A percentile compares a stretch with the other conserved stretches of the same genome.
Conservation (phyloP, 2,329 filamentous ascomycete genomes). For the Immersiporthe knoxdaviesiana region DNA sequence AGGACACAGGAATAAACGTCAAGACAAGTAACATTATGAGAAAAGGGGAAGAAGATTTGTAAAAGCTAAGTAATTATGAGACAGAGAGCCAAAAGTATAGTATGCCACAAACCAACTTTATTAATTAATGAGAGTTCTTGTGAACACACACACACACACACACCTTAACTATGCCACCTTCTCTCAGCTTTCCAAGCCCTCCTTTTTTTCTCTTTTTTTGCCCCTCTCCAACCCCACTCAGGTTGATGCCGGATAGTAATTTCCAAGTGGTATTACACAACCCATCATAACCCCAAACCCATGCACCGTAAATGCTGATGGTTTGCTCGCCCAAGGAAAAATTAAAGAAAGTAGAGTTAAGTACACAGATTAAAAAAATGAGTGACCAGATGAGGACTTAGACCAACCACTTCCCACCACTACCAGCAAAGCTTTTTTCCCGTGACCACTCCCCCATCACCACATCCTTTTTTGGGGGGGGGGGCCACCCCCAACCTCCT, state of each 20-base stretch:
- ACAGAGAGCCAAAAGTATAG: background rate
- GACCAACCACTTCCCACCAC: background rate
- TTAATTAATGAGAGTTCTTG: background rate
- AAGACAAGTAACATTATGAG: too few species aligned
- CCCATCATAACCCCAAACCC: background rate
- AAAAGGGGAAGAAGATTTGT: too few species aligned
- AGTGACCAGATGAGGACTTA: constrained; percentile 9
- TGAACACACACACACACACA: background rate
- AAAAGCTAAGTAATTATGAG: background rate
- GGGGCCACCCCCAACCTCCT: background rate
- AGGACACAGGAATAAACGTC: too few species aligned
- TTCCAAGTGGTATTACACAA: constrained; percentile 20
- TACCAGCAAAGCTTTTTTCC: constrained; percentile 4
- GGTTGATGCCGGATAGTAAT: background rate
- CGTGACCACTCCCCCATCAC: background rate
- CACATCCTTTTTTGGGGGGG: background rate
- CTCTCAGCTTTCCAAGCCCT: constrained; percentile 25
- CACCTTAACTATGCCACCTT: background rate
- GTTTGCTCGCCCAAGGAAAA: background rate
- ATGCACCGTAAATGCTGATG: background rate
- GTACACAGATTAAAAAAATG: constrained; percentile 11
- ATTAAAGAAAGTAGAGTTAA: constrained; percentile 17
- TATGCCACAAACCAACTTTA: background rate
- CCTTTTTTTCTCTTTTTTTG: constrained; percentile 12
- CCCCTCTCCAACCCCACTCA: background rate